Percentiles rank a stretch among this genome's conserved stretches.
Conservation (phyloP, 1,139 yeast genomes). For the Blastobotrys malaysiensis region DNA sequence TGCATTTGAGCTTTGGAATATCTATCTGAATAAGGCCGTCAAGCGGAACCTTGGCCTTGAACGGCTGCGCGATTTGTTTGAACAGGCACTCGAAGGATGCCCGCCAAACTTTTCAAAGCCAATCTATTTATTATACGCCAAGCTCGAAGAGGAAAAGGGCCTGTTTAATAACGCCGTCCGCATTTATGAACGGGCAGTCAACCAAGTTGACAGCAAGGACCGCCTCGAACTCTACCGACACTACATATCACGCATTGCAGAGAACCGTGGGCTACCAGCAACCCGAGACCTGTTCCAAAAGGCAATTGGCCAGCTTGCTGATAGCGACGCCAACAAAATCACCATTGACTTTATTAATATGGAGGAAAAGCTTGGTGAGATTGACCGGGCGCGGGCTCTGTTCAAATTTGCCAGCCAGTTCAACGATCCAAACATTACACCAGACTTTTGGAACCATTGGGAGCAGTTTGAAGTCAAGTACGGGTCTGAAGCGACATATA, state of each 20-base stretch:
- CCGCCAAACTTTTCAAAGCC: conserved; percentile 46
- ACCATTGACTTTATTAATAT: conserved; percentile 41
- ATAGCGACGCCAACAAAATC: conserved; percentile 31
- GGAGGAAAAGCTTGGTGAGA: conserved; percentile 47
- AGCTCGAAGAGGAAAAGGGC: conserved; percentile 54
- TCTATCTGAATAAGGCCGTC: conserved; percentile 54
- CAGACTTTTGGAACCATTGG: conserved; percentile 59
- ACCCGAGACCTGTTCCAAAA: conserved; percentile 40
- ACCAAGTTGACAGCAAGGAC: conserved; percentile 32
- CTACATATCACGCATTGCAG: conserved; percentile 32
- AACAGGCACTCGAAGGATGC: conserved; percentile 49
- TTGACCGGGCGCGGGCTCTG: conserved; percentile 56
- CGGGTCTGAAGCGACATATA: conserved; percentile 69
- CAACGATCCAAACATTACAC: conserved; percentile 37
- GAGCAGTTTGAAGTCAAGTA: conserved; percentile 62
- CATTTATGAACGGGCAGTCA: conserved; percentile 41
- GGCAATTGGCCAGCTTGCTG: conserved; percentile 41
- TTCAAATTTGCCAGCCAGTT: conserved; percentile 45
- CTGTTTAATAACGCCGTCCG: conserved; percentile 41
- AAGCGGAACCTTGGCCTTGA: conserved; percentile 43
- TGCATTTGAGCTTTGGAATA: conserved; percentile 68
- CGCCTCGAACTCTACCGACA: conserved; percentile 34
- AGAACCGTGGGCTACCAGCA: conserved; percentile 34
- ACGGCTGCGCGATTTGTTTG: conserved; percentile 68
- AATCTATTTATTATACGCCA: conserved; percentile 51